Base-by-base conservation (phyloP, 306 rosid genomes). In the Comarum palustre region DNA sequence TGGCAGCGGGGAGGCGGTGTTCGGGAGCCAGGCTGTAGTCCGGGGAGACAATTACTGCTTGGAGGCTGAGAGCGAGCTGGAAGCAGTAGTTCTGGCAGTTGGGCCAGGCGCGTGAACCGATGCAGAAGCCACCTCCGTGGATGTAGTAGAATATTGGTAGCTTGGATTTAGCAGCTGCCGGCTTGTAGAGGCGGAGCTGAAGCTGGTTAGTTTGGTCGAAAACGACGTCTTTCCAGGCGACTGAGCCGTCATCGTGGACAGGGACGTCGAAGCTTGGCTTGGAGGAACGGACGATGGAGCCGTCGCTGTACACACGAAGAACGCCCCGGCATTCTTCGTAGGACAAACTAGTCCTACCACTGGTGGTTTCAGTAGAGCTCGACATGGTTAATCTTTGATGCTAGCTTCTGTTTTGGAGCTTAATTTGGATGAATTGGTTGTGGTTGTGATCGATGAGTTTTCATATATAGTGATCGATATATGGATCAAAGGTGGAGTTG, bases 51-150 rank as follows among this genome's bases (percentile, higher is more conserved):
- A 93, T 71, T 1, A 93, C 61, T 0, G 81, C 96, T 42, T 52
- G 82, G 66, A 90, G 96, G 70, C 75, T 69, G 6, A 67, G 64
- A 58, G 92, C 82, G 0, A 93, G 93, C 25, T 78, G 87, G 8
- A 86, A 73, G 69, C 98, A 90, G 77, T 88, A 93, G 83, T 90
- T 93, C 6, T 93, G 96, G 71, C 86, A 93, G 59, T 90, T 84
- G 2, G 96, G 93, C 98, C 98, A 93, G 1, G 96, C 50, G 22
- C 96, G 96, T 0, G 98, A 93, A 83, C 98, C 92, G 83, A 93
- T 93, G 76, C 97, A 90, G 71, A 93, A 93, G 75, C 98, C 97
- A 29, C 98, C 98, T 1, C 98, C 98, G 36, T 90, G 98, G 46
- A 93, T 75, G 79, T 93, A 93, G 73, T 73, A 93, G 65, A 90